A percentile compares a stretch with the other conserved stretches of the same genome.
phyloP scores from a whole-genome alignment of 2,329 filamentous ascomycete species.

The Phaeosphaeria sp. region DNA sequence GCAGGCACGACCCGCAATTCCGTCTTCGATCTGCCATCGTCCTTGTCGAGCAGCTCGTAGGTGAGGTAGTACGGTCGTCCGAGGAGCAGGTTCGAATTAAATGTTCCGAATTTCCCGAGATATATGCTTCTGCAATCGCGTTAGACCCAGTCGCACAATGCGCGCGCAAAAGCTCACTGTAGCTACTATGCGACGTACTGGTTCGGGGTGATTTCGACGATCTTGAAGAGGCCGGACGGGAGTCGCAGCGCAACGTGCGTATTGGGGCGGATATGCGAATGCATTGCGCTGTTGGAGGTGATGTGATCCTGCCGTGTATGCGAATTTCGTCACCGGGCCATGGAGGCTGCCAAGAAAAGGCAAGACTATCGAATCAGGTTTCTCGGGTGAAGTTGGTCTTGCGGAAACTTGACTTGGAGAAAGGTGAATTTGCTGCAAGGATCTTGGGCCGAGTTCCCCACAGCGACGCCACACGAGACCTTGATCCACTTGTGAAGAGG shows the following conservation, averaged over 20 bases:
- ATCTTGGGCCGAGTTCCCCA: neutral
- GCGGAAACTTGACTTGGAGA: neutral
- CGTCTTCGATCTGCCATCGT: slow-evolving; percentile 67
- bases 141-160: slow-evolving; percentile 5
- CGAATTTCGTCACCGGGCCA: slow-evolving; percentile 11
- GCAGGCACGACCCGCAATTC: slow-evolving; percentile 80
- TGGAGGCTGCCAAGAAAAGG: slow-evolving; percentile 8
- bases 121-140: slow-evolving; percentile 72
- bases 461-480: neutral
- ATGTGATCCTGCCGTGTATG: slow-evolving; percentile 4
- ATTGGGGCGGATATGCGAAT: slow-evolving; percentile 57
- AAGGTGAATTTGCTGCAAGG: slow-evolving; percentile 1
- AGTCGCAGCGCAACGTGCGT: slow-evolving; percentile 63
- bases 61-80: slow-evolving; percentile 92
- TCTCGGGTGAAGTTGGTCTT: neutral
- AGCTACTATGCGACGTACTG: slow-evolving; percentile 62
- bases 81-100: slow-evolving; percentile 87
- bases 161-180: slow-evolving; percentile 36
- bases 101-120: slow-evolving; percentile 90
- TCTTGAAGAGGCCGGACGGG: slow-evolving; percentile 64
- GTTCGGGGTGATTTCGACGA: slow-evolving; percentile 67
- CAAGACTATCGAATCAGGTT: neutral
- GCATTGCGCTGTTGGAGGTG: slow-evolving; percentile 42
- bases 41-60: slow-evolving; percentile 82
- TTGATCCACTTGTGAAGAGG: neutral